A percentile compares a stretch with the other conserved stretches of the same genome.
Conservation (phyloP, 345 rosid genomes). For the Boechera stricta region DNA sequence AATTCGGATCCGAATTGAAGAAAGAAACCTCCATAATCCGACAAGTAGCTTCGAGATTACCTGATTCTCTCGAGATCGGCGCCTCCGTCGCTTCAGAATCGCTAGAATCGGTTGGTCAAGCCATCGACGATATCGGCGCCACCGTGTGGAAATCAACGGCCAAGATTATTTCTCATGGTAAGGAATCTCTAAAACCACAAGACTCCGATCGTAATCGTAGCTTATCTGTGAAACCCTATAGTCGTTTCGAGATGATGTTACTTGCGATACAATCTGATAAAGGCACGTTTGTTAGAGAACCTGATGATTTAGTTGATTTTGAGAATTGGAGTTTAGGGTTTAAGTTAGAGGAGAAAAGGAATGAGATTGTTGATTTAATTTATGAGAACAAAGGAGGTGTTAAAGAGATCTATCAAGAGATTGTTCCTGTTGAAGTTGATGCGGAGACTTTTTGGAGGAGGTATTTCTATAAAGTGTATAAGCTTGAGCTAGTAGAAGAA, state of each 20-base stretch:
- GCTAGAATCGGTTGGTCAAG: slow-evolving; percentile 77
- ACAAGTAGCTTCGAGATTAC: slow-evolving; percentile 72
- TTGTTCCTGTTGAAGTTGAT: slow-evolving; percentile 58
- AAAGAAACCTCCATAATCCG: slow-evolving; percentile 73
- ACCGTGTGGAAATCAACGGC: slow-evolving; percentile 81
- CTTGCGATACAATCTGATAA: slow-evolving; percentile 57
- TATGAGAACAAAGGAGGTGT: slow-evolving; percentile 46
- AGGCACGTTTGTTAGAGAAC: slow-evolving; percentile 57
- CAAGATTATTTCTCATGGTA: slow-evolving; percentile 71
- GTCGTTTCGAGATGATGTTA: slow-evolving; percentile 75
- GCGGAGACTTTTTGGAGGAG: slow-evolving; percentile 64
- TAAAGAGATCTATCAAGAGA: slow-evolving; percentile 50
- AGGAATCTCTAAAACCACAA: slow-evolving; percentile 45
- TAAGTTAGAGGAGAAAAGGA: slow-evolving; percentile 52
- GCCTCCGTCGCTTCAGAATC: slow-evolving; percentile 82
- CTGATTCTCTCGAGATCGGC: slow-evolving; percentile 68
- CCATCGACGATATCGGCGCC: slow-evolving; percentile 80
- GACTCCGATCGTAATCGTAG: slow-evolving; percentile 14
- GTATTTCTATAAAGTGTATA: slow-evolving; percentile 62
- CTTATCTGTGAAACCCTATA: slow-evolving; percentile 50
- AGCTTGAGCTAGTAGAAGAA: slow-evolving; percentile 66
- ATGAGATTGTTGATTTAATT: slow-evolving; percentile 52
- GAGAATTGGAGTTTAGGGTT: slow-evolving; percentile 64
- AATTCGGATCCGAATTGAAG: slow-evolving; percentile 72
- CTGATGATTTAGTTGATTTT: slow-evolving; percentile 59